Conservation (phyloP, 345 rosid genomes). For the Eucalyptus brandiana region DNA sequence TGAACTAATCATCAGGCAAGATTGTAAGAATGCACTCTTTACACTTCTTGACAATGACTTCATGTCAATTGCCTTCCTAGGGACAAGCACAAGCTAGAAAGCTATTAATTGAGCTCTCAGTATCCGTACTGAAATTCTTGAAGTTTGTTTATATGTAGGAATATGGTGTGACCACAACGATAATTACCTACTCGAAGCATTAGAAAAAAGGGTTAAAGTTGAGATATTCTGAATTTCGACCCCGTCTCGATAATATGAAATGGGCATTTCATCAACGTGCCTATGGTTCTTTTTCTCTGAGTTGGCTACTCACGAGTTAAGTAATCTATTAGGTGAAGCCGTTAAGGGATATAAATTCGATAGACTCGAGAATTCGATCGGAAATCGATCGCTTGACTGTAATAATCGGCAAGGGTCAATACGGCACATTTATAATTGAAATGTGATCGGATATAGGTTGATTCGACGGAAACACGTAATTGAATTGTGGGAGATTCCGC, state of each 20-base stretch:
- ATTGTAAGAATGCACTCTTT: neutral
- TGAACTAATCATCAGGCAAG: neutral
- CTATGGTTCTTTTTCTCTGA: rapidly evolving
- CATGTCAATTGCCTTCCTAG: neutral
- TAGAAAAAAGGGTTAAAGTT: neutral
- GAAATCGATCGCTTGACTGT: rapidly evolving
- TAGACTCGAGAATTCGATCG: rapidly evolving
- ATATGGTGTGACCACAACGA: neutral
- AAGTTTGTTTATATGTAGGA: neutral
- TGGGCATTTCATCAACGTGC: rapidly evolving
- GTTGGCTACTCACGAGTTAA: too few species aligned
- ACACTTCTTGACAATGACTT: neutral
- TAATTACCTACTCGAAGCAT: neutral
- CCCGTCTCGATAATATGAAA: too few species aligned
- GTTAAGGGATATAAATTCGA: too few species aligned
- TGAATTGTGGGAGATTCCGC: too few species aligned
- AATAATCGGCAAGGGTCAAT: too few species aligned
- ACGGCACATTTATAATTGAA: too few species aligned
- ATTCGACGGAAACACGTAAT: too few species aligned
- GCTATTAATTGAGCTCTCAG: neutral
- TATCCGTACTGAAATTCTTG: neutral
- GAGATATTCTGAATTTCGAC: too few species aligned
- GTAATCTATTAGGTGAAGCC: too few species aligned
- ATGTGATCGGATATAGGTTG: rapidly evolving
- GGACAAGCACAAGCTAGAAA: neutral